phyloP scores from a whole-genome alignment of 768 basidiomycete genomes.

The Lentinula lateritia region DNA sequence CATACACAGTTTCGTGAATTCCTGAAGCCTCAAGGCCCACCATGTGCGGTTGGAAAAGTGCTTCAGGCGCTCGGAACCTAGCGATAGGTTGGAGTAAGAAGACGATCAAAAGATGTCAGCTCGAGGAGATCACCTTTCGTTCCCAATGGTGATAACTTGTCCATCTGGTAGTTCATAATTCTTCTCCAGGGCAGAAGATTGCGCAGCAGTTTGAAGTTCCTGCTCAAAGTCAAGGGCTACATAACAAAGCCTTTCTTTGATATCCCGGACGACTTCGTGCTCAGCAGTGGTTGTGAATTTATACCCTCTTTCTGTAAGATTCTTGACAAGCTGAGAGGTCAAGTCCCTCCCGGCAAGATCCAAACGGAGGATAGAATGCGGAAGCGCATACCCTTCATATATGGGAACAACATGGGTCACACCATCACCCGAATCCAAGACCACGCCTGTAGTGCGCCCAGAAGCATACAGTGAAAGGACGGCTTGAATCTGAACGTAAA shows the following conservation, averaged over 20 bases:
- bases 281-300: conserved; percentile 69
- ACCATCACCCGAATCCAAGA: conserved; percentile 95
- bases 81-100: not conserved
- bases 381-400: conserved; percentile 90
- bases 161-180: conserved; percentile 69
- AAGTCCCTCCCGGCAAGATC: conserved; percentile 92
- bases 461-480: conserved; percentile 78
- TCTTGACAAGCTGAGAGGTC: conserved; percentile 68
- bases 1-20: conserved; percentile 42
- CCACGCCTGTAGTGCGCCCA: conserved; percentile 92
- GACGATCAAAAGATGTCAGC: not conserved
- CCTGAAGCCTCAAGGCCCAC: conserved; percentile 62
- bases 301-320: conserved; percentile 64
- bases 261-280: conserved; percentile 69
- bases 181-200: conserved; percentile 66
- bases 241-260: conserved; percentile 77
- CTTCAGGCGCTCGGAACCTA: conserved; percentile 60
- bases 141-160: conserved; percentile 70
- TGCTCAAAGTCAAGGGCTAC: conserved; percentile 76
- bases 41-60: conserved; percentile 66
- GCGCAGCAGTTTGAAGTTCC: conserved; percentile 69
- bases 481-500: conserved; percentile 72
- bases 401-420: conserved; percentile 95
- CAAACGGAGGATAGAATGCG: conserved; percentile 89
- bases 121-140: conserved; percentile 38